phyloP scores from a whole-genome alignment of 2,329 filamentous ascomycete genomes.

The Penicillium sp. region DNA sequence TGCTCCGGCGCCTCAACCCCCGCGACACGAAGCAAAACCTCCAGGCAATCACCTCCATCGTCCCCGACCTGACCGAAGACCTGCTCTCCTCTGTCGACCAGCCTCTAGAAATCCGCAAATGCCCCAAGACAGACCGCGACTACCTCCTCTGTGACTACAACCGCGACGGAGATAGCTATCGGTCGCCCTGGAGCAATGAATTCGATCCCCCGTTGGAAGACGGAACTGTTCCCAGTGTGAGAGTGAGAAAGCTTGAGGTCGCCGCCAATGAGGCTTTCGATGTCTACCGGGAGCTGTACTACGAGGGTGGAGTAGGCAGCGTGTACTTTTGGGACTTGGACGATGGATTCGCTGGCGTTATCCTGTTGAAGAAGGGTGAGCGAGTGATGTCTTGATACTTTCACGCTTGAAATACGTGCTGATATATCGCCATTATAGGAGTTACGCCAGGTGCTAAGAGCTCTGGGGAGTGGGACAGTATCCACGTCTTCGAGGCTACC shows the following conservation, averaged over 20 bases:
- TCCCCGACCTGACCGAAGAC: constrained; percentile 89
- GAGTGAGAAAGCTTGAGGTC: constrained; percentile 87
- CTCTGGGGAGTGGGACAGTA: constrained; percentile 89
- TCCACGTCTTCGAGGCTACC: constrained; percentile 95
- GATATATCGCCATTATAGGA: too few relatives aligned
- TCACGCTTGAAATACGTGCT: too few relatives aligned
- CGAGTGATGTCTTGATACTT: too few relatives aligned
- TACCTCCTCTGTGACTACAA: constrained; percentile 99
- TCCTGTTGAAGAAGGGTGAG: constrained; percentile 86
- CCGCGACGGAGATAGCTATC: constrained; percentile 94
- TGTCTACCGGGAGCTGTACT: constrained; percentile 83
- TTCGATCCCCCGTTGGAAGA: constrained; percentile 88
- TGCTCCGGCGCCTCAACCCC: constrained; percentile 93
- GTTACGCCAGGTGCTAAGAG: constrained; percentile 57
- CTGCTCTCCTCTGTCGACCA: constrained; percentile 96
- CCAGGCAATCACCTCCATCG: constrained; percentile 74
- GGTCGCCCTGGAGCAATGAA: constrained; percentile 95
- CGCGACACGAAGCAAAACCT: constrained; percentile 85
- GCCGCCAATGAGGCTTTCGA: constrained; percentile 93
- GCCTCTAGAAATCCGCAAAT: constrained; percentile 75
- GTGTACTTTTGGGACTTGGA: constrained; percentile 98
- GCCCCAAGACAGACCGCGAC: constrained; percentile 80
- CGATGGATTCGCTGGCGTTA: constrained; percentile 92
- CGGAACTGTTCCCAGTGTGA: constrained; percentile 77
- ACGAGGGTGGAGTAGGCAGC: constrained; percentile 88